Conservation (phyloP, 257 asterid species). For the Ajuga chamaepitys region DNA sequence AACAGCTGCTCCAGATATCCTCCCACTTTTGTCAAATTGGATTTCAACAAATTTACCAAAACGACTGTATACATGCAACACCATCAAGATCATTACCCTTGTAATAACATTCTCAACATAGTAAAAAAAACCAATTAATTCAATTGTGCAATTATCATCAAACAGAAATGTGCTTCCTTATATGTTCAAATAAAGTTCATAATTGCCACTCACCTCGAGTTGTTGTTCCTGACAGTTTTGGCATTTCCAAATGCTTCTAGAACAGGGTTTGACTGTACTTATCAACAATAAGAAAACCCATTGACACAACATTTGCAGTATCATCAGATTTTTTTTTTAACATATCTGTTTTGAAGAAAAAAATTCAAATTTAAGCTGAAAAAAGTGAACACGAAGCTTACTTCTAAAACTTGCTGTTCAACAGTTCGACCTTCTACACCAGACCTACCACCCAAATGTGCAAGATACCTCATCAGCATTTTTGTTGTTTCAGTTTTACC, state of each 20-base stretch:
- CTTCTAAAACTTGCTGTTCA: constrained; percentile 98
- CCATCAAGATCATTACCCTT: constrained; percentile 10
- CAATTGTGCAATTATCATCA: constrained; percentile 1
- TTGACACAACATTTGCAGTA: constrained; percentile 1
- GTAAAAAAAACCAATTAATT: neutral
- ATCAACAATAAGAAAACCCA: constrained; percentile 17
- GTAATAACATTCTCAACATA: neutral
- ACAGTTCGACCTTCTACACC: constrained; percentile 99
- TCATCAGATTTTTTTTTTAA: neutral
- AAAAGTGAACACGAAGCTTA: constrained; percentile 33
- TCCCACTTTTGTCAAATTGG: constrained; percentile 94
- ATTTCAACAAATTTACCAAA: constrained; percentile 99
- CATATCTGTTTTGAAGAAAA: neutral
- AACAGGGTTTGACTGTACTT: constrained; percentile 85
- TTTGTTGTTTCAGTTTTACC: constrained; percentile 99
- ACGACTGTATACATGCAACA: constrained; percentile 56
- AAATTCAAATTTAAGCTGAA: constrained; percentile 11
- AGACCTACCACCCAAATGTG: constrained; percentile 90
- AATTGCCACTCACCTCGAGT: constrained; percentile 66
- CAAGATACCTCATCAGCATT: constrained; percentile 98
- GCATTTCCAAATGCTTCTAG: constrained; percentile 99
- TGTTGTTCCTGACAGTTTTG: constrained; percentile 90
- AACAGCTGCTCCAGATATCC: constrained; percentile 98
- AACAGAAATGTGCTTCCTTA: neutral
- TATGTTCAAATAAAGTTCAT: constrained; percentile 12